These are phyloP conservation scores for Mycena leptocephala DNA, from an alignment of 768 basidiomycete species.

Conservation along the genomic window DNA sequence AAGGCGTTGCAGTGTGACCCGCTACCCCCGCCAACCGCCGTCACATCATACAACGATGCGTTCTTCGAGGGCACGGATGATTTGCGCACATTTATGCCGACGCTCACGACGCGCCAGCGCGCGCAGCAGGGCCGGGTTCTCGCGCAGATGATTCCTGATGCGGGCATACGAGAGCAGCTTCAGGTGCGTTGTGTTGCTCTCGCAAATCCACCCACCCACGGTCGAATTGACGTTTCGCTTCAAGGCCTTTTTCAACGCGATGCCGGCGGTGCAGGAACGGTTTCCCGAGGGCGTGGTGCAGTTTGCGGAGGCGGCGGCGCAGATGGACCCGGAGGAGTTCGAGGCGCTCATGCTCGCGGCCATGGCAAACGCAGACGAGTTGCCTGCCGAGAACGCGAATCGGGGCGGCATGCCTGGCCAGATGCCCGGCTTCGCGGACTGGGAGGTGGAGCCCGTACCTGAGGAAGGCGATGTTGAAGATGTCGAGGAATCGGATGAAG, in stretches of 20 bases:
- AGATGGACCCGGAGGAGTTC: conserved; percentile 71
- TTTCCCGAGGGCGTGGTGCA: conserved; percentile 80
- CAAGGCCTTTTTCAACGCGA: conserved; percentile 70
- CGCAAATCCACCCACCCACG: not conserved
- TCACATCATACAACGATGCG: conserved; percentile 76
- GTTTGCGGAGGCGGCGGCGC: conserved; percentile 70
- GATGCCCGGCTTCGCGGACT: conserved; percentile 52
- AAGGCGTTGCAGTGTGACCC: conserved; percentile 88
- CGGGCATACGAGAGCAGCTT: conserved; percentile 70
- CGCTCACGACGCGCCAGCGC: conserved; percentile 55
- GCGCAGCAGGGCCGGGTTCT: conserved; percentile 67
- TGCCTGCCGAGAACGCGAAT: conserved; percentile 32
- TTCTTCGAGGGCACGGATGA: conserved; percentile 85
- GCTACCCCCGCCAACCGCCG: conserved; percentile 77
- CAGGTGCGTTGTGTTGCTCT: conserved; percentile 50
- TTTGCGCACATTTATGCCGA: conserved; percentile 57
- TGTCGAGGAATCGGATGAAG: conserved; percentile 53
- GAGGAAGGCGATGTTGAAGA: conserved; percentile 62
- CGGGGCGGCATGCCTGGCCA: conserved; percentile 65
- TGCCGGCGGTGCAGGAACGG: conserved; percentile 68
- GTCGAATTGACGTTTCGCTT: not conserved
- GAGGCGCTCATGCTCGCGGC: conserved; percentile 73
- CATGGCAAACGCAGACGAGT: conserved; percentile 52
- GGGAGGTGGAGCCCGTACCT: conserved; percentile 40
- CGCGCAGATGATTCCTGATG: conserved; percentile 61